Percentiles rank a stretch among this genome's conserved stretches.
Evolutionary conservation across 306 rosid genomes (phyloP).

Genomic region (Gillenia trifoliata): DNA sequence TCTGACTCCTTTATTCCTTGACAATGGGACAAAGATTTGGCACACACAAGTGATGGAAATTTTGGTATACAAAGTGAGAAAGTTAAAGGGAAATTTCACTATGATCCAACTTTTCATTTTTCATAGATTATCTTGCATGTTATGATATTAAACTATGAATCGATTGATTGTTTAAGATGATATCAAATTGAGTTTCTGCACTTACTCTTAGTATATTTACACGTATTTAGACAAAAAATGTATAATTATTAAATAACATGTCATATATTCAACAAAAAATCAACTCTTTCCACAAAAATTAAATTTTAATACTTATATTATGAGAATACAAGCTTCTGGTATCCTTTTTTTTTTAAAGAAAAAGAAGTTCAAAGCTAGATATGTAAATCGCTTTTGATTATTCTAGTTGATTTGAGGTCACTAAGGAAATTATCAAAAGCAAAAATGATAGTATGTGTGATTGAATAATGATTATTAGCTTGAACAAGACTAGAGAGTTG

Average conservation of each 20-base stretch:
- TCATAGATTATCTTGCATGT: not conserved
- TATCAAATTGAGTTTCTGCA: not conserved
- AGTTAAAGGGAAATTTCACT: not conserved
- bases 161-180: not conserved
- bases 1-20: not conserved
- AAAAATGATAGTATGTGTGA: not conserved
- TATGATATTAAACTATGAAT: not conserved
- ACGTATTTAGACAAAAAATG: too few relatives aligned
- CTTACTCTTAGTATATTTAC: too few relatives aligned
- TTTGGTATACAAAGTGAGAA: not conserved
- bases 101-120: not conserved
- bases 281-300: too few relatives aligned
- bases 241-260: not conserved
- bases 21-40: conserved; percentile 6
- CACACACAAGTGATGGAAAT: not conserved
- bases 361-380: too few relatives aligned
- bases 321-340: not conserved
- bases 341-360: not conserved
- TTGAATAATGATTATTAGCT: not conserved
- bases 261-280: too few relatives aligned
- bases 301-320: too few relatives aligned
- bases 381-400: not conserved
- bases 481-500: not conserved
- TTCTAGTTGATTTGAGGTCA: not conserved
- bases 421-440: not conserved